Percentiles rank a stretch among this genome's conserved stretches.
Evolutionary conservation across 164 flowering plant genomes (phyloP).

Genomic region (Warburgia ugandensis): DNA sequence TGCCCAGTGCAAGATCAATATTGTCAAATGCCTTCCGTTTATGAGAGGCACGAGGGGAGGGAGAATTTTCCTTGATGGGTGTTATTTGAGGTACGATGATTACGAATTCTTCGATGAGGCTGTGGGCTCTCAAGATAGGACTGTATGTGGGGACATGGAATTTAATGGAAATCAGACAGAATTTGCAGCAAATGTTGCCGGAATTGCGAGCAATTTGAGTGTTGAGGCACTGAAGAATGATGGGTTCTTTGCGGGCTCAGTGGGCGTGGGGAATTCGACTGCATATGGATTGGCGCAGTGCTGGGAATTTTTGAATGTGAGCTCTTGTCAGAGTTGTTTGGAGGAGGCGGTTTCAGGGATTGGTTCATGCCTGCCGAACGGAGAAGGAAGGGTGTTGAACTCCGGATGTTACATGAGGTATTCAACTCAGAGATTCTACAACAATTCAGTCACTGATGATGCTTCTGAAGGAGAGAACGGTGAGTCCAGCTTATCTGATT

Average conservation of each 20-base stretch:
- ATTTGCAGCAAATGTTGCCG: constrained; percentile 20
- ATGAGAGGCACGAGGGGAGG: constrained; percentile 45
- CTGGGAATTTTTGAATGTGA: constrained; percentile 42
- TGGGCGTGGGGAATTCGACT: constrained; percentile 23
- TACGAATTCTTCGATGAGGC: constrained; percentile 44
- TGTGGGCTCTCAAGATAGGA: constrained; percentile 20
- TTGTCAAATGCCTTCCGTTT: constrained; percentile 57
- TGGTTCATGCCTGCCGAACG: constrained; percentile 32
- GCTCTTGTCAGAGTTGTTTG: constrained; percentile 44
- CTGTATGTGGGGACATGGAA: constrained; percentile 31
- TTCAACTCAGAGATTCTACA: constrained; percentile 46
- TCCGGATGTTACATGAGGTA: constrained; percentile 73
- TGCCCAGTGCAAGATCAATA: constrained; percentile 47
- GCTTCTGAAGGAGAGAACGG: constrained; percentile 19
- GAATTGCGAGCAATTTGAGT: constrained; percentile 45
- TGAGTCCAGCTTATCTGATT: constrained; percentile 14
- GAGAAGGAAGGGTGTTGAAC: constrained; percentile 60
- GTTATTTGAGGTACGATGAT: constrained; percentile 67
- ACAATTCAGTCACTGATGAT: constrained; percentile 21
- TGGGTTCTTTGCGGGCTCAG: constrained; percentile 46
- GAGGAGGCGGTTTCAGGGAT: constrained; percentile 27
- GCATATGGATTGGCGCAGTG: constrained; percentile 82
- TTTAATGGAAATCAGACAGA: constrained; percentile 21
- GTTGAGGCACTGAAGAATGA: constrained; percentile 31
- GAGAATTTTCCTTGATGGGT: constrained; percentile 57